phyloP scores from a whole-genome alignment of 345 rosid species.

The Boechera retrofracta region DNA sequence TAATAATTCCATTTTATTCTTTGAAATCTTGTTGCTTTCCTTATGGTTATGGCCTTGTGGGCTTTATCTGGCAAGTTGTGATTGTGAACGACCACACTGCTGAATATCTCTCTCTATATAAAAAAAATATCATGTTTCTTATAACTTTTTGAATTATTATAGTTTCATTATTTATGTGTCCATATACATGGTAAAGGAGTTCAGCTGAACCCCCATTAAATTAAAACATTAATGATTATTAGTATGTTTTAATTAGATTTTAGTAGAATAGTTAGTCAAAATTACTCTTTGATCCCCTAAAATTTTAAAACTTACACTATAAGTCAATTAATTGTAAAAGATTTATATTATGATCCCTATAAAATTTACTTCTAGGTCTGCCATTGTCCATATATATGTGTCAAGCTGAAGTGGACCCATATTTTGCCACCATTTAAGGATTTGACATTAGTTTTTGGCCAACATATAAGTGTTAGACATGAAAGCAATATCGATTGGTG shows the following conservation, averaged over 20 bases:
- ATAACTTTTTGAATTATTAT: too few relatives aligned
- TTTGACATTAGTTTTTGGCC: conserved; percentile 37
- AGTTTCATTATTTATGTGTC: not conserved
- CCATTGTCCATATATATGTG: not conserved
- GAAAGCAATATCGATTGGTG: conserved; percentile 35
- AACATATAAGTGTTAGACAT: conserved; percentile 27
- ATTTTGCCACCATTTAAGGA: conserved; percentile 29
- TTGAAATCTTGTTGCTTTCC: conserved; percentile 25
- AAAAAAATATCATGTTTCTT: too few relatives aligned
- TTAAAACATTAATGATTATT: too few relatives aligned
- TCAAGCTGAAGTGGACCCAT: conserved; percentile 36
- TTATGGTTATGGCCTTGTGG: conserved; percentile 37
- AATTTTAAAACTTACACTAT: too few relatives aligned
- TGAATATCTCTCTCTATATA: not conserved
- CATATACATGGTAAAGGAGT: not conserved
- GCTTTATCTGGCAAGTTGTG: conserved; percentile 39
- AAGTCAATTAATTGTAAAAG: too few relatives aligned
- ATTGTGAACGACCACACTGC: conserved; percentile 33
- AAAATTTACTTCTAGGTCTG: too few relatives aligned
- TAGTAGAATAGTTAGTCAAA: too few relatives aligned
- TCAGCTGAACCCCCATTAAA: too few relatives aligned
- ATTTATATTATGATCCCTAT: too few relatives aligned
- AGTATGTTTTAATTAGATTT: too few relatives aligned
- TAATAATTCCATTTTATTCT: not conserved
- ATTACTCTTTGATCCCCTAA: too few relatives aligned